These are phyloP conservation scores for Mycena leptocephala DNA, from an alignment of 768 basidiomycete genomes.

Conservation along the genomic window DNA sequence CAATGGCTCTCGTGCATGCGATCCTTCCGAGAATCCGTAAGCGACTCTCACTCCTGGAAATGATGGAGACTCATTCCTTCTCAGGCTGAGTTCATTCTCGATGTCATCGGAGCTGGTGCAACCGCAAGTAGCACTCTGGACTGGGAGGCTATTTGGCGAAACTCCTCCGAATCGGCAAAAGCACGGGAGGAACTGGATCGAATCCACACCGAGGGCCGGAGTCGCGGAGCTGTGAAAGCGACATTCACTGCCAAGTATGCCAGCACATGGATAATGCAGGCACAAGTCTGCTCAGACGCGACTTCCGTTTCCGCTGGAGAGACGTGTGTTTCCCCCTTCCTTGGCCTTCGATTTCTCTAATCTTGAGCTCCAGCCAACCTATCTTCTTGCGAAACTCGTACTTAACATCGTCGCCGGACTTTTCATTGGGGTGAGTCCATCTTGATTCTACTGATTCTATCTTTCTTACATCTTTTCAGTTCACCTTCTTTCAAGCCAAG, in stretches of 20 bases:
- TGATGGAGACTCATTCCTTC: no score
- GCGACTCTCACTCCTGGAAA: slow-evolving; percentile 26
- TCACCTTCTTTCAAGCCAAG: slow-evolving; percentile 74
- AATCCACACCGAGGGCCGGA: slow-evolving; percentile 66
- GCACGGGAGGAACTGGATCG: slow-evolving; percentile 58
- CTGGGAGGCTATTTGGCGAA: slow-evolving; percentile 74
- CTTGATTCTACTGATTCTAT: background rate
- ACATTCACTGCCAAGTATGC: slow-evolving; percentile 64
- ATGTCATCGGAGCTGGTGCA: slow-evolving; percentile 85
- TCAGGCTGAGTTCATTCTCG: slow-evolving; percentile 77
- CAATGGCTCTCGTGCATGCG: slow-evolving; percentile 77
- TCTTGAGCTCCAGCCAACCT: slow-evolving; percentile 59
- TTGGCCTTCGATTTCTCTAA: background rate
- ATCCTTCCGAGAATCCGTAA: slow-evolving; percentile 82
- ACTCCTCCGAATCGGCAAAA: slow-evolving; percentile 61
- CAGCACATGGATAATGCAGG: slow-evolving; percentile 68
- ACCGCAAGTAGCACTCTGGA: slow-evolving; percentile 68
- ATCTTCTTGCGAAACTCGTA: slow-evolving; percentile 72
- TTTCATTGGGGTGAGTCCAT: slow-evolving; percentile 58
- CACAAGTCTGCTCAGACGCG: slow-evolving; percentile 62
- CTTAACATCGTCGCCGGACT: slow-evolving; percentile 70
- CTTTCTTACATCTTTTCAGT: slow-evolving; percentile 41
- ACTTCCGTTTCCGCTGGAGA: slow-evolving; percentile 66
- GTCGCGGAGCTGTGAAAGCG: slow-evolving; percentile 53
- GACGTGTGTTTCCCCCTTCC: slow-evolving; percentile 38